These are phyloP conservation scores for Uronychia binucleata DNA, from an alignment of 73 alveolate genomes.

Conservation along the genomic window DNA sequence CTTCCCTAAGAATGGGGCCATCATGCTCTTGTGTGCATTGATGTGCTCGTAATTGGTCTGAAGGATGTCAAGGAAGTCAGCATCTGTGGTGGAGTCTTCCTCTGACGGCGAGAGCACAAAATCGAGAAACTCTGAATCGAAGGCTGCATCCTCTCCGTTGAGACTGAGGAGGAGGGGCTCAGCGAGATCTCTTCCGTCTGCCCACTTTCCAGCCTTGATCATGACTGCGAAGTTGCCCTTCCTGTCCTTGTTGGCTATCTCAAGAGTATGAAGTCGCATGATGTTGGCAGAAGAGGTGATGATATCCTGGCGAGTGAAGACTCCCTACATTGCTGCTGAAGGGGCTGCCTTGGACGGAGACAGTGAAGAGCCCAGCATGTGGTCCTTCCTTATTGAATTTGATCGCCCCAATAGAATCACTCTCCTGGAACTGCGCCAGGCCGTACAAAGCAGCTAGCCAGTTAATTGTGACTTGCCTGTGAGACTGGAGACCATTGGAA, in stretches of 20 bases:
- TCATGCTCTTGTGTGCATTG: not conserved
- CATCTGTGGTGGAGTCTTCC: not conserved
- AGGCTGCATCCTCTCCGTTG: not conserved
- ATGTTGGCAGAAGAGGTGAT: not conserved
- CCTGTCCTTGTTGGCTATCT: not conserved
- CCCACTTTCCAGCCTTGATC: not conserved
- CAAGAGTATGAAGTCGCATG: not conserved
- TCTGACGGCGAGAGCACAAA: not conserved
- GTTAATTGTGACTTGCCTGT: not conserved
- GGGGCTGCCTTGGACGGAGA: conserved; percentile 8
- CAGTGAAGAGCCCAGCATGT: conserved; percentile 10
- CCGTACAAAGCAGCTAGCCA: not conserved
- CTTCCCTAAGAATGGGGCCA: not conserved
- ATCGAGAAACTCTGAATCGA: not conserved
- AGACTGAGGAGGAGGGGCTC: not conserved
- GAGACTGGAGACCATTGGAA: not conserved
- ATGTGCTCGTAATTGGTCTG: not conserved
- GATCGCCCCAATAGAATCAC: not conserved
- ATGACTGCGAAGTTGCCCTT: not conserved
- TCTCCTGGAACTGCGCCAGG: not conserved
- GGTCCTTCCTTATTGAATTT: not conserved
- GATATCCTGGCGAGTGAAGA: not conserved
- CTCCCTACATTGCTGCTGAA: not conserved
- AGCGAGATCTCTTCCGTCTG: not conserved
- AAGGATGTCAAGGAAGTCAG: not conserved